Evolutionary conservation across 2,329 filamentous ascomycete species (phyloP), one percentile per base, ranked within the genome.

Genomic region (Paramyrothecium roridum): DNA sequence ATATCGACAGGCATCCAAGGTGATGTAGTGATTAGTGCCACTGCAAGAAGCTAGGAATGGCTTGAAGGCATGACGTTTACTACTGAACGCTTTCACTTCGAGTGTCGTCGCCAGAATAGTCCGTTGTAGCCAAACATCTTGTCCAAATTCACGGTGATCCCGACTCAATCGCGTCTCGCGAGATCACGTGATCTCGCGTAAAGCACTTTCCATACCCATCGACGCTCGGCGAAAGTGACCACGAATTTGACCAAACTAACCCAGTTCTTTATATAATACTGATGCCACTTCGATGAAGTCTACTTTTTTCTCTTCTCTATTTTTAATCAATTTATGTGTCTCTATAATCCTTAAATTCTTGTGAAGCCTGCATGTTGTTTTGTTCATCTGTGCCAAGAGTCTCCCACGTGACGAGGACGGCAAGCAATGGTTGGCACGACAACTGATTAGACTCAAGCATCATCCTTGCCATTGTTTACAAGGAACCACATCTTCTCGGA

Each of bases 161-260:
- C 53, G 54, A 37, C 40, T 50, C 55, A 61, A 63, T 66, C 67
- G 65, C 70, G 70, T 60, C 52, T 56, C 70, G 62, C 69, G 66
- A 11, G 6, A 2, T 61, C 72, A 74, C 72, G 71, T 74, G 72
- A 61, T 13, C 13, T 16, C 70, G 69, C 65, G 70, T 73, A 68
- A 64, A 73, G 63, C 65, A 64, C 40, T 52, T 61, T 33, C 6
- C 16, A 20, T 20, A 7, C n/a, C n/a, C n/a, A n/a, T 45, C 12
- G 40, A 45, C 40, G 40, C 40, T 45, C 40, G 19, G n/a, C n/a
- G 19, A 45, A 13, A 17, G 40, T 45, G 17, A 30, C n/a, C n/a
- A n/a, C n/a, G n/a, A n/a, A n/a, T n/a, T n/a, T n/a, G n/a, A n/a
- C n/a, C n/a, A n/a, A n/a, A n/a, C n/a, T n/a, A n/a, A n/a, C n/a